phyloP scores from a whole-genome alignment of 345 rosid genomes.

The Eutrema japonicum region DNA sequence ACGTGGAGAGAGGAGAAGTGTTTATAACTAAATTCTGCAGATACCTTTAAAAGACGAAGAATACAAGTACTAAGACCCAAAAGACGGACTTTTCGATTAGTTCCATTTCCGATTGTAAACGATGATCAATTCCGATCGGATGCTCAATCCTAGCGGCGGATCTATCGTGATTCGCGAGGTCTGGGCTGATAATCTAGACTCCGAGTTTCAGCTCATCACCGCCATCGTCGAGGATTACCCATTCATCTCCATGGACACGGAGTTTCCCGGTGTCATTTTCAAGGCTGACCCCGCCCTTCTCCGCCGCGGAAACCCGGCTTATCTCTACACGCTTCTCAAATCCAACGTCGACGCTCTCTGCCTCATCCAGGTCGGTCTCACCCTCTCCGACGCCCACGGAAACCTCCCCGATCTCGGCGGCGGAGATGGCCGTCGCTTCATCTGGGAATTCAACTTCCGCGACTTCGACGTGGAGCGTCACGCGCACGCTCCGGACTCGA shows the following conservation, averaged over 20 bases:
- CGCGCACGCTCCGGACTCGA: slow-evolving; percentile 79
- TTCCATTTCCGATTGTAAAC: not conserved
- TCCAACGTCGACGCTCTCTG: slow-evolving; percentile 81
- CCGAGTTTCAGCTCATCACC: slow-evolving; percentile 68
- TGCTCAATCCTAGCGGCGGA: slow-evolving; percentile 30
- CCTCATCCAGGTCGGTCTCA: slow-evolving; percentile 87
- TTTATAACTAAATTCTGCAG: not conserved
- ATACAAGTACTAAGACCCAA: not conserved
- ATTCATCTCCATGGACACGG: slow-evolving; percentile 87
- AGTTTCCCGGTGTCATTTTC: slow-evolving; percentile 79
- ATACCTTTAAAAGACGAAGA: not conserved
- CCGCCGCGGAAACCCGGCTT: slow-evolving; percentile 52
- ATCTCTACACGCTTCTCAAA: slow-evolving; percentile 71
- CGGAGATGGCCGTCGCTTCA: slow-evolving; percentile 40
- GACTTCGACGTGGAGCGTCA: slow-evolving; percentile 82
- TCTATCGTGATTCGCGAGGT: slow-evolving; percentile 66
- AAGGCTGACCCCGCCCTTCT: slow-evolving; percentile 22
- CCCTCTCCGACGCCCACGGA: slow-evolving; percentile 67
- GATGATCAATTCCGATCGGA: slow-evolving; percentile 36
- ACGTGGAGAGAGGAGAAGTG: too few species aligned
- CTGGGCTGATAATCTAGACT: slow-evolving; percentile 70
- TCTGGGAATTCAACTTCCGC: slow-evolving; percentile 94
- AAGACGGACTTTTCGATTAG: not conserved
- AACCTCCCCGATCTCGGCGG: slow-evolving; percentile 73
- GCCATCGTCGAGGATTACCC: slow-evolving; percentile 64